Conservation (phyloP, 768 basidiomycete genomes). For the Lactarius deliciosus region DNA sequence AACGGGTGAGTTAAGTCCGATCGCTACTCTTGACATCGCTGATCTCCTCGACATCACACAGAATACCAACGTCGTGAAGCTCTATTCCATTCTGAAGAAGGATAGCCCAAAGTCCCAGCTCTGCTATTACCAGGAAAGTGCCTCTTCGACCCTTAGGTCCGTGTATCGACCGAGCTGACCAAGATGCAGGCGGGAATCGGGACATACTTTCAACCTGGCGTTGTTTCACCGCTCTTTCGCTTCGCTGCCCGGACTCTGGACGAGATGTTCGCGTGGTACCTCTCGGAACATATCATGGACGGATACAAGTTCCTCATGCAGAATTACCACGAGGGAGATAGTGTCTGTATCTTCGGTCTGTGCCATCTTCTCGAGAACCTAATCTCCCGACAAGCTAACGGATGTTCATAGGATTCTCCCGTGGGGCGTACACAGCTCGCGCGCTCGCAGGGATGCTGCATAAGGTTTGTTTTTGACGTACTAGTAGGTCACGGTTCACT, state of each 20-base stretch:
- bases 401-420: slow-evolving; percentile 64
- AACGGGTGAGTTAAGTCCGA: background rate
- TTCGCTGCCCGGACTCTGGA: slow-evolving; percentile 8
- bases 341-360: slow-evolving; percentile 69
- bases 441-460: slow-evolving; percentile 75
- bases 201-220: slow-evolving; percentile 19
- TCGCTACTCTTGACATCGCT: background rate
- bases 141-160: too few species aligned
- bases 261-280: slow-evolving; percentile 19
- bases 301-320: slow-evolving; percentile 81
- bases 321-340: slow-evolving; percentile 69
- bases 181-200: slow-evolving; percentile 13
- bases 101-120: slow-evolving; percentile 38
- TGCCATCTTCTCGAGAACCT: slow-evolving; percentile 2
- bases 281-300: slow-evolving; percentile 41
- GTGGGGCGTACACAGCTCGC: slow-evolving; percentile 64
- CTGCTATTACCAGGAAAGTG: slow-evolving; percentile 19
- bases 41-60: slow-evolving; percentile 26
- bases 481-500: background rate
- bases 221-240: slow-evolving; percentile 17
- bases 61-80: slow-evolving; percentile 70
- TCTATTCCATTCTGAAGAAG: slow-evolving; percentile 67
- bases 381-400: background rate
- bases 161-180: background rate
- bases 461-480: slow-evolving; percentile 45